Evolutionary conservation across 2,329 filamentous ascomycete species (phyloP), one percentile per base, ranked within the genome.

Genomic region (Cercospora sp.): DNA sequence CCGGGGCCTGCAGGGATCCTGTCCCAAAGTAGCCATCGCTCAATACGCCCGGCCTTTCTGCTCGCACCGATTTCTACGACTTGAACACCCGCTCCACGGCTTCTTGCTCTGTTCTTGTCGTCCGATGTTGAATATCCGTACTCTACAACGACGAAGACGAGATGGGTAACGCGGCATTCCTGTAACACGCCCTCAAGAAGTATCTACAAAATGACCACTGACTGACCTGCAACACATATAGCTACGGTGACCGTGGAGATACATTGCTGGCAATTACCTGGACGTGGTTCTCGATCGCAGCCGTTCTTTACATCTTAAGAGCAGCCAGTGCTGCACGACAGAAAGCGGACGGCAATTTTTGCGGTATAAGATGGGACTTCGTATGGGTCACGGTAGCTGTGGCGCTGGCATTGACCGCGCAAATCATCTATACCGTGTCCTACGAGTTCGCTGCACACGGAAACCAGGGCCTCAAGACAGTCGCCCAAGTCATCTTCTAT

Each of bases 301-400:
- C 63, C 10, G 53, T 66, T 26, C 58, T 69, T 31, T 69, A 65
- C 20, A 18, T 62, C 7, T 28, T 69, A 9, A 40, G 69, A 58
- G 67, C 67, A 30, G 40, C 55, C 40, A 63, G 62, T 48, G 65
- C 65, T 7, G 51, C 65, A 16, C 45, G 26, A 40, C 62, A 51
- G 61, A 61, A 31, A 28, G 55, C 42, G 65, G 64, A 16, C 31
- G 51, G 16, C 40, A 31, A 12, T 36, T 30, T 65, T 18, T 63
- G 61, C 4, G 65, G 68, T 4, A 42, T 69, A 4, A 45, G 68
- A 64, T 69, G 65, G 65, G 68, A 69, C 59, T 69, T 63, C 42
- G 30, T 67, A 2, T 69, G 59, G 48, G 62, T 67, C 6, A 64
- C 65, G n/a, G 12, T 69, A 4, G 65, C 68, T 9, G 53, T 53